A percentile compares a stretch with the other conserved stretches of the same genome.
Evolutionary conservation across 2,329 filamentous ascomycete genomes (phyloP).

Genomic region (Fragosphaeria purpurea): DNA sequence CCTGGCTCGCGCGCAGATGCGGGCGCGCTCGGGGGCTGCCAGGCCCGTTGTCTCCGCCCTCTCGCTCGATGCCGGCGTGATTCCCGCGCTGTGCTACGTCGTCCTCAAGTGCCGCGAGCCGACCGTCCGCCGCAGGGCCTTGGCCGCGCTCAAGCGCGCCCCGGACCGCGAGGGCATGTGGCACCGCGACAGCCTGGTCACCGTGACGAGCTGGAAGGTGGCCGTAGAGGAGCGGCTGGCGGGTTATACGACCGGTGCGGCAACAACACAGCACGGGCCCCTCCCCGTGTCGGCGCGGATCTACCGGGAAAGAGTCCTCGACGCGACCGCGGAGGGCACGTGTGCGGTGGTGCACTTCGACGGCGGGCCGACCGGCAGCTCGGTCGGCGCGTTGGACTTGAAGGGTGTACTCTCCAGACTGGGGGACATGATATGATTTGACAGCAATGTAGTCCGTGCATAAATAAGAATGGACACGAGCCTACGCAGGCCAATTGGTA

Average conservation of each 20-base stretch:
- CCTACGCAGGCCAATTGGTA: too few relatives aligned
- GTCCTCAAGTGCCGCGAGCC: constrained; percentile 1
- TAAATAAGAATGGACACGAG: too few relatives aligned
- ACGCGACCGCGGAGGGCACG: neutral
- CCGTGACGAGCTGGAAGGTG: neutral
- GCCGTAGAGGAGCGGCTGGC: neutral
- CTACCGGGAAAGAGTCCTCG: constrained; percentile 1
- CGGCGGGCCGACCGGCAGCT: neutral
- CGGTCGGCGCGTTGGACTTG: too few relatives aligned
- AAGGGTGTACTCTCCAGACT: too few relatives aligned
- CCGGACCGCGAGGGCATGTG: constrained; percentile 3
- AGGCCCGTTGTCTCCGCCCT: neutral
- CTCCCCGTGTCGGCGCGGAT: neutral
- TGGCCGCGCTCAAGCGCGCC: neutral
- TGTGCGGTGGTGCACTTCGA: neutral
- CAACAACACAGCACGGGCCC: neutral
- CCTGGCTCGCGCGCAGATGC: neutral
- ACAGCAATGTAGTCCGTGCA: too few relatives aligned
- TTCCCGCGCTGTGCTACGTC: constrained; percentile 1
- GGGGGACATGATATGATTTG: too few relatives aligned
- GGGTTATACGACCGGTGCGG: too few relatives aligned
- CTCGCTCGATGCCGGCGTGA: neutral
- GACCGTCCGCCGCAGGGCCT: neutral
- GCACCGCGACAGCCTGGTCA: neutral
- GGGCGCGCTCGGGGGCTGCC: too few relatives aligned